A percentile compares a stretch with the other conserved stretches of the same genome.
Evolutionary conservation across 2,329 filamentous ascomycete species (phyloP).

Genomic region (Thelonectria blattea): DNA sequence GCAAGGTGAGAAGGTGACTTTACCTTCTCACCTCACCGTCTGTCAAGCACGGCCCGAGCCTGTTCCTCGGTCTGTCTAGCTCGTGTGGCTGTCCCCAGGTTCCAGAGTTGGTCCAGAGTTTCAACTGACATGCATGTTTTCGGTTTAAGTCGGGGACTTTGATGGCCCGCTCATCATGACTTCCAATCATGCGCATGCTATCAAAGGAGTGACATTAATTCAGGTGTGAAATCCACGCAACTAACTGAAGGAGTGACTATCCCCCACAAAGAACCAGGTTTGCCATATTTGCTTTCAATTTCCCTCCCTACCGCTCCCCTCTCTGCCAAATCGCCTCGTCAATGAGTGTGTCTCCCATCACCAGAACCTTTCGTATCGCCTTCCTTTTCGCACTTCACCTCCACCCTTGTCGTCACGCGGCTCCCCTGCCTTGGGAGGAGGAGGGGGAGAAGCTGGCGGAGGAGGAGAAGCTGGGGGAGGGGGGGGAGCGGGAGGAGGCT

Average conservation of each 20-base stretch:
- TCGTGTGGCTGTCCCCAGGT: background rate
- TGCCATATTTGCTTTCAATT: background rate
- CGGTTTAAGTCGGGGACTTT: background rate
- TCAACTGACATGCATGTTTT: background rate
- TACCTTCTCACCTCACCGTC: background rate
- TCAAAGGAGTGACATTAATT: background rate
- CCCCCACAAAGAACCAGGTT: background rate
- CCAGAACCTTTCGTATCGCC: background rate
- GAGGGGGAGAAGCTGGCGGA: background rate
- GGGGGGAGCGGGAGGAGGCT: background rate
- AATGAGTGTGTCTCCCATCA: background rate
- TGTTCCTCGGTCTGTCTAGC: background rate
- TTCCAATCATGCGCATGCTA: background rate
- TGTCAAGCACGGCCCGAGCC: constrained; percentile 12
- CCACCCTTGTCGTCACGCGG: background rate
- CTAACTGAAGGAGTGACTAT: background rate
- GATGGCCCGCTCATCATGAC: background rate
- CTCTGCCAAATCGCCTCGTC: background rate
- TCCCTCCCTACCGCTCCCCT: background rate
- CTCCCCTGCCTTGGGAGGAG: background rate
- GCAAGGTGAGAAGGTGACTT: background rate
- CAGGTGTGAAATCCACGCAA: background rate
- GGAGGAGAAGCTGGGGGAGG: background rate
- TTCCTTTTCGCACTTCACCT: background rate
- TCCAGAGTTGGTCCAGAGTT: background rate